A percentile compares a stretch with the other conserved stretches of the same genome.
These are phyloP conservation scores for Paraleonurus japonicus DNA, from an alignment of 257 asterid species.

Conservation along the genomic window DNA sequence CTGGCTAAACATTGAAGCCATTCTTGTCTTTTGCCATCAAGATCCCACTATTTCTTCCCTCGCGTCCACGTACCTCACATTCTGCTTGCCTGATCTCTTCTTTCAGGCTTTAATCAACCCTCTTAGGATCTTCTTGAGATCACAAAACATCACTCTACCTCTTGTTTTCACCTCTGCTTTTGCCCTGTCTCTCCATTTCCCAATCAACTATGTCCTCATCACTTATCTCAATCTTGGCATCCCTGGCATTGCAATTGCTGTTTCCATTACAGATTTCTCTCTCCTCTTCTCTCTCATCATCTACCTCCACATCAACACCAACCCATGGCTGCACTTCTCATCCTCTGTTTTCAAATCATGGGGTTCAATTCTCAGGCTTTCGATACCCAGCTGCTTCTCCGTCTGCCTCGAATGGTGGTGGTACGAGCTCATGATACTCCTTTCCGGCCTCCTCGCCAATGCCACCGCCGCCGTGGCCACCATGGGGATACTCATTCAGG, in stretches of 20 bases:
- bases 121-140: conserved; percentile 46
- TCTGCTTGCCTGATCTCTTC: conserved; percentile 54
- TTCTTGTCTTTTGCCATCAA: conserved; percentile 48
- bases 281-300: conserved; percentile 31
- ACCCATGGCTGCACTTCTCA: conserved; percentile 25
- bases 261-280: conserved; percentile 34
- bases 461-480: conserved; percentile 56
- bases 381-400: conserved; percentile 59
- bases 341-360: conserved; percentile 35
- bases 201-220: conserved; percentile 41
- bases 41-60: conserved; percentile 50
- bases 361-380: conserved; percentile 37
- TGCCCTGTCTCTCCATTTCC: conserved; percentile 51
- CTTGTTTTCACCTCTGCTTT: conserved; percentile 42
- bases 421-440: conserved; percentile 76
- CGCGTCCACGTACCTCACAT: conserved; percentile 52
- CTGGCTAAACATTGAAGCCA: conserved; percentile 62
- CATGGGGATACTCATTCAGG: conserved; percentile 63
- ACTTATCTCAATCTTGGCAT: conserved; percentile 43
- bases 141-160: conserved; percentile 60
- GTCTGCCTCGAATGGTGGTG: conserved; percentile 98
- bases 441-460: conserved; percentile 49
- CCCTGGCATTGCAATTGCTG: conserved; percentile 49
- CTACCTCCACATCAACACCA: conserved; percentile 16
- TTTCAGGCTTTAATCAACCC: conserved; percentile 59